Evolutionary conservation across 805 yeast species (phyloP).

Genomic region (Clavispora asparagi): DNA sequence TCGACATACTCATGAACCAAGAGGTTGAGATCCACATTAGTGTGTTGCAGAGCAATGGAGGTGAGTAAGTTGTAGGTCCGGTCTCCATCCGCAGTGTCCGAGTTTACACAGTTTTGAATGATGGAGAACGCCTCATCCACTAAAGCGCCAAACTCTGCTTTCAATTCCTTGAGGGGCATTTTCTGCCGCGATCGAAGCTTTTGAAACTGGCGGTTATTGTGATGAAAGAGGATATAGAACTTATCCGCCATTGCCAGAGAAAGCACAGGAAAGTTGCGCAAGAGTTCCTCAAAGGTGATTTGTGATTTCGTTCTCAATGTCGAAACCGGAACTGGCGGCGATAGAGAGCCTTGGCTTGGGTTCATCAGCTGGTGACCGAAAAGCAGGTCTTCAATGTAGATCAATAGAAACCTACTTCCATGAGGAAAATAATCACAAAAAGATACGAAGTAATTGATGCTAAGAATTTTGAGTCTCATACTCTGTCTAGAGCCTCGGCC

Average conservation of each 20-base stretch:
- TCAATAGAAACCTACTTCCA: constrained; percentile 50
- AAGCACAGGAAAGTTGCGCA: constrained; percentile 35
- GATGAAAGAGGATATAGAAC: constrained; percentile 36
- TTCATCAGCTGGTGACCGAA: constrained; percentile 4
- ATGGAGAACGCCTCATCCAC: constrained; percentile 31
- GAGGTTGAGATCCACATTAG: constrained; percentile 43
- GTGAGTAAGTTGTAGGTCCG: constrained; percentile 27
- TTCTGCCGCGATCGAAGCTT: constrained; percentile 25
- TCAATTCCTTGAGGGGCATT: constrained; percentile 22
- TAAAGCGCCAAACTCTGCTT: constrained; percentile 27
- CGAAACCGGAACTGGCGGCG: background rate
- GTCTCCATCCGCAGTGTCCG: constrained; percentile 31
- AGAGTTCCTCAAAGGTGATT: constrained; percentile 31
- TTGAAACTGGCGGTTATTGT: constrained; percentile 31
- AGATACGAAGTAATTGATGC: constrained; percentile 45
- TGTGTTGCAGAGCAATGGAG: constrained; percentile 27
- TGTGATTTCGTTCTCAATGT: background rate
- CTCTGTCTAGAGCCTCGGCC: constrained; percentile 54
- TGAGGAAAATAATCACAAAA: constrained; percentile 58
- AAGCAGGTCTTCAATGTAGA: constrained; percentile 44
- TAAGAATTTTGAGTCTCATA: constrained; percentile 38
- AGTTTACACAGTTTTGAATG: constrained; percentile 34
- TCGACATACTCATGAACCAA: constrained; percentile 71
- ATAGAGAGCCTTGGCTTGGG: background rate
- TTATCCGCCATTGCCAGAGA: constrained; percentile 36